Conservation (phyloP, 2,329 filamentous ascomycete genomes). For the Pezicula rhizophila region DNA sequence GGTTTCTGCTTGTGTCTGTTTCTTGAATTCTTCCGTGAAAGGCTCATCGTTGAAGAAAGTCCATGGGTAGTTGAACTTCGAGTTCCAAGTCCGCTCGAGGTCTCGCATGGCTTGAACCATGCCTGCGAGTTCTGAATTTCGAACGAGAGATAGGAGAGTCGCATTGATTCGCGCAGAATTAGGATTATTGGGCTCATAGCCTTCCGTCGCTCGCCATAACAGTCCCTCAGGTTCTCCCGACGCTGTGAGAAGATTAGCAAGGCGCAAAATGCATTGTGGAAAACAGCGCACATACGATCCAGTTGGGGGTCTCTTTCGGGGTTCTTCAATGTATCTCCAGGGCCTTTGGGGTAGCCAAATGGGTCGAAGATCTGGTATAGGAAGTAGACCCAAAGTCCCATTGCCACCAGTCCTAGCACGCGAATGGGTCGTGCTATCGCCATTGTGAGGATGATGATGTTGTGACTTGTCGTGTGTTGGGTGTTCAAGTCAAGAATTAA, state of each 20-base stretch:
- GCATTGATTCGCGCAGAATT: constrained; percentile 85
- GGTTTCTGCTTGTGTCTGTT: constrained; percentile 69
- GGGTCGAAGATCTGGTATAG: constrained; percentile 68
- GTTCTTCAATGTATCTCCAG: constrained; percentile 44
- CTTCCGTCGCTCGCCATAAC: constrained; percentile 66
- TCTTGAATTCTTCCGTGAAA: constrained; percentile 91
- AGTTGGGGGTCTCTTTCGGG: constrained; percentile 77
- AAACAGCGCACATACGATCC: constrained; percentile 60
- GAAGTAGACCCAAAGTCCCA: constrained; percentile 72
- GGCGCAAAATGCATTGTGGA: neutral
- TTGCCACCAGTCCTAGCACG: constrained; percentile 65
- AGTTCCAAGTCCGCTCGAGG: constrained; percentile 91
- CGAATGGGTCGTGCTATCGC: constrained; percentile 80
- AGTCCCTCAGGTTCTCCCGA: constrained; percentile 77
- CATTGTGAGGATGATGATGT: constrained; percentile 48
- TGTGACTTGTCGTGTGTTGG: constrained; percentile 5
- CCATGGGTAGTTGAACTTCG: constrained; percentile 99
- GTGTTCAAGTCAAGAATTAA: neutral
- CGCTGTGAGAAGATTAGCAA: constrained; percentile 41
- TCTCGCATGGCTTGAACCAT: constrained; percentile 87
- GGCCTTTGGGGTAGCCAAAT: constrained; percentile 35
- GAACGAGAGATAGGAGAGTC: constrained; percentile 83
- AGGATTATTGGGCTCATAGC: constrained; percentile 70
- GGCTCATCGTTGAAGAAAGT: constrained; percentile 97
- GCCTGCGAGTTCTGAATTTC: constrained; percentile 80